Conservation (phyloP, 176 grass and related monocot genomes). For the Rhipidocladum racemiflorum region DNA sequence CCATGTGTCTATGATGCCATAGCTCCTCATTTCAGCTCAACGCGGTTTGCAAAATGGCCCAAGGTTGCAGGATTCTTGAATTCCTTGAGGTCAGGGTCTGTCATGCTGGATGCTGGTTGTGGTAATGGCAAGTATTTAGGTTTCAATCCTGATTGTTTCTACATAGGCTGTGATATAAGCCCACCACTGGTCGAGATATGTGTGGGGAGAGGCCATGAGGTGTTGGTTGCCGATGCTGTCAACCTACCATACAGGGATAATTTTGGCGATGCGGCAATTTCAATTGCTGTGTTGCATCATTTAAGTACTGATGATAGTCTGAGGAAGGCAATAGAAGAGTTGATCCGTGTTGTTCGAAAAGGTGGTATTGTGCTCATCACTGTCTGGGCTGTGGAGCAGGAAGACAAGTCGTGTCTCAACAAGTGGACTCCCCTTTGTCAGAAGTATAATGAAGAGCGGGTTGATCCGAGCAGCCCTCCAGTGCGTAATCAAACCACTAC, state of each 20-base stretch:
- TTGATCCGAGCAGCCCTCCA: constrained; percentile 47
- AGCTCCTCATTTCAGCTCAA: constrained; percentile 94
- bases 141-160: constrained; percentile 79
- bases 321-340: constrained; percentile 83
- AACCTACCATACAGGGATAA: constrained; percentile 83
- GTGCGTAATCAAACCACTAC: constrained; percentile 47
- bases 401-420: constrained; percentile 64
- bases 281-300: constrained; percentile 88
- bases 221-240: constrained; percentile 87
- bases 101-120: constrained; percentile 88
- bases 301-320: constrained; percentile 79
- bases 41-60: constrained; percentile 92
- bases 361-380: constrained; percentile 93
- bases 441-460: constrained; percentile 97
- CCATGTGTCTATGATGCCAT: constrained; percentile 79
- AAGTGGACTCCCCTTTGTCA: constrained; percentile 87
- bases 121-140: constrained; percentile 94
- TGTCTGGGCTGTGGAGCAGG: constrained; percentile 91
- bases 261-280: constrained; percentile 83
- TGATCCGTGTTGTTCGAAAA: constrained; percentile 72
- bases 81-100: constrained; percentile 56
- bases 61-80: constrained; percentile 84
- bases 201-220: constrained; percentile 64
- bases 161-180: constrained; percentile 89
- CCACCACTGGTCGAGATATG: constrained; percentile 72